phyloP scores from a whole-genome alignment of 345 rosid genomes.

The Heritiera littoralis region DNA sequence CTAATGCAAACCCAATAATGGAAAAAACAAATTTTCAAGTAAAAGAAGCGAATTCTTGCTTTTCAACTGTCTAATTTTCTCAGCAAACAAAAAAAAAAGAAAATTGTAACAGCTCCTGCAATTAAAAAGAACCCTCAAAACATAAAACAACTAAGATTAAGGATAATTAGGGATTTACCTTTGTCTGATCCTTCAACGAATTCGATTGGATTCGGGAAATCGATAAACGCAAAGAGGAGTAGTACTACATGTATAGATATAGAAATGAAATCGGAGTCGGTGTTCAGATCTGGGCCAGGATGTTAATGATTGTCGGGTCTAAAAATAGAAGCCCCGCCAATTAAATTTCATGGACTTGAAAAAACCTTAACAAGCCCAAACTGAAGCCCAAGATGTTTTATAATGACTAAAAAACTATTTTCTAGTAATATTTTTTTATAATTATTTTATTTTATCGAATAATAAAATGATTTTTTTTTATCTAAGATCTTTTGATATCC shows the following conservation, averaged over 20 bases:
- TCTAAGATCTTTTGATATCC: no score
- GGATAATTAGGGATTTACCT: constrained; percentile 7
- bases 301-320: not conserved
- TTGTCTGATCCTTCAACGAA: not conserved
- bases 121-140: not conserved
- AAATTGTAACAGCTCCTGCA: not conserved
- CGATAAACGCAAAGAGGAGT: not conserved
- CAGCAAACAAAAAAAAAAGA: not conserved
- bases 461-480: no score
- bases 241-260: no score
- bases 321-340: not conserved
- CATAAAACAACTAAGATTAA: not conserved
- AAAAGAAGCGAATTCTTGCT: no score
- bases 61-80: no score
- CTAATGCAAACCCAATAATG: not conserved
- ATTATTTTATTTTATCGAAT: no score
- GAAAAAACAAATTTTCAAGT: no score
- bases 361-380: no score
- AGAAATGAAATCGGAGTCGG: not conserved
- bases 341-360: not conserved
- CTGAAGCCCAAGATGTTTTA: no score
- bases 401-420: no score
- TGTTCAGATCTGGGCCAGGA: not conserved
- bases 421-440: no score
- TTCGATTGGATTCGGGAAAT: not conserved